These are phyloP conservation scores for Striga asiatica DNA, from an alignment of 257 asterid genomes.

Conservation along the genomic window DNA sequence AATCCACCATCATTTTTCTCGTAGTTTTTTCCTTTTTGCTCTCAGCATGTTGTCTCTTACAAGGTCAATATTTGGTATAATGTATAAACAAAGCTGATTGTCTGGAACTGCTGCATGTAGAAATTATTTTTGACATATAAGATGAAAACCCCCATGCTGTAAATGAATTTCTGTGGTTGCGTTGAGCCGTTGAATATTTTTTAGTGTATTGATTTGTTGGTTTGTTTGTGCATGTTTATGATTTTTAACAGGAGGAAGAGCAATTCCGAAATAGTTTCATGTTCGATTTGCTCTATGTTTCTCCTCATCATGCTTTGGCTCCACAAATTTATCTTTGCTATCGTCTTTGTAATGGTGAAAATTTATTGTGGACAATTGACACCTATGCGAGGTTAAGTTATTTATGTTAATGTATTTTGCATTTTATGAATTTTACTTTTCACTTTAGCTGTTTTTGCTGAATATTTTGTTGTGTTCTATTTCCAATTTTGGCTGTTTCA, in stretches of 20 bases:
- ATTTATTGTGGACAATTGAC: constrained; percentile 44
- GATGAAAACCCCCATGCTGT: too few species aligned
- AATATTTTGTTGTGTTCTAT: constrained; percentile 3
- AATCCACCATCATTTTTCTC: neutral
- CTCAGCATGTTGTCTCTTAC: neutral
- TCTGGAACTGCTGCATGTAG: too few species aligned
- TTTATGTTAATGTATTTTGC: constrained; percentile 6
- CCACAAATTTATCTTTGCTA: constrained; percentile 49
- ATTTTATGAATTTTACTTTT: neutral
- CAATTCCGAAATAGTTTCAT: constrained; percentile 62
- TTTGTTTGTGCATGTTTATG: constrained; percentile 2
- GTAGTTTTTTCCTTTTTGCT: neutral
- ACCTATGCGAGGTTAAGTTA: constrained; percentile 52
- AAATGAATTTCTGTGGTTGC: too few species aligned
- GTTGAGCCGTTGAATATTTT: too few species aligned
- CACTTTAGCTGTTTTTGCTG: neutral
- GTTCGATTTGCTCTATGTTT: constrained; percentile 77
- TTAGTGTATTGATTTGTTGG: neutral
- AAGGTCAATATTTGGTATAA: too few species aligned
- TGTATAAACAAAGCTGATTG: too few species aligned
- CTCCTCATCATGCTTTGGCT: constrained; percentile 56
- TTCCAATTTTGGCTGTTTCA: constrained; percentile 27
- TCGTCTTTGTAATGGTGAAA: constrained; percentile 30
- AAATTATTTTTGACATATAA: too few species aligned
- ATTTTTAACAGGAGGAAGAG: constrained; percentile 67